Evolutionary conservation across 2,329 filamentous ascomycete genomes (phyloP), one percentile per base, ranked within the genome.

Genomic region (Aureobasidium pullulans): DNA sequence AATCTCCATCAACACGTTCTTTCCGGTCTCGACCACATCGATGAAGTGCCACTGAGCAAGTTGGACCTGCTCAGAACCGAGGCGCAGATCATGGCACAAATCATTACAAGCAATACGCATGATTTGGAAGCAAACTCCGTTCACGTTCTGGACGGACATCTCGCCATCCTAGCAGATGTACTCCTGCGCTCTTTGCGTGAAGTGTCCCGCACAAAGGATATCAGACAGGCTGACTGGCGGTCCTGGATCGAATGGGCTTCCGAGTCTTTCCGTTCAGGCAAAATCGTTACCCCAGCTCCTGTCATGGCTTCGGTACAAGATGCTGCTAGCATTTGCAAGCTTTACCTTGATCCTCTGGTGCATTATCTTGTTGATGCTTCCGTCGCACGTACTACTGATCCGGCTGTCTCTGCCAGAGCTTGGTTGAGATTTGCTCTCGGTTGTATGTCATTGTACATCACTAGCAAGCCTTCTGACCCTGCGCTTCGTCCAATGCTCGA

Each of bases 381-480:
- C 39, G 36, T 11, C 7, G 29, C 28, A 16, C 15, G 15, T 10
- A 29, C 57, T 6, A 29, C 37, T 2, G 23, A 39, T 19, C 34
- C 42, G 10, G 54, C 37, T 15, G 15, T 34, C 11, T 47, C 60
- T 28, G 57, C 56, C 15, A 48, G 44, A 11, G 86, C 88, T 5
- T 94, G 92, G 84, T 79, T 91, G 31, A 80, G 87, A 53, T 85
- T 96, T 62, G 87, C 89, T 1, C 73, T 92, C 19, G 86, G 86
- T 15, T 83, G 87, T 40, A 78, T 97, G 49, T 82, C 83, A 62
- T 79, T 96, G 2, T 96, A 93, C 68, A 85, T 97, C 2, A 92
- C 95, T 0, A 87, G 96, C 71, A 86, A 87, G 64, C 82, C 88
- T 3, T 94, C 93, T 67, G 94, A 99, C 71, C 94, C 94, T 1